These are phyloP conservation scores for Polyrhizophydium stewartii DNA, from an alignment of 371 early-diverging fungal genomes.

Conservation along the genomic window DNA sequence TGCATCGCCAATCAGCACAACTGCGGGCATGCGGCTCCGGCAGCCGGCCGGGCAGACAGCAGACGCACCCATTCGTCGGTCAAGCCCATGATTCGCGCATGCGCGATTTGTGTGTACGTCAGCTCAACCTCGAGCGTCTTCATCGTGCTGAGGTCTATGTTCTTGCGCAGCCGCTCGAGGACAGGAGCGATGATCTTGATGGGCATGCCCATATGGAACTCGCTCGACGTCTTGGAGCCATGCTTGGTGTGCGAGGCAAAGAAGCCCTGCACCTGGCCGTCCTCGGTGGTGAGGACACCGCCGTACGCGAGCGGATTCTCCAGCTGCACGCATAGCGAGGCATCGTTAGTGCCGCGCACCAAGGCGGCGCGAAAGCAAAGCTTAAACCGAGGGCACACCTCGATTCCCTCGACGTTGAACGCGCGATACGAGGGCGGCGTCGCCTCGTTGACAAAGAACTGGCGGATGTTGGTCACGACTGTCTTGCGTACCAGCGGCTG, in stretches of 20 bases:
- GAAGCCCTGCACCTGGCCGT: conserved; percentile 31
- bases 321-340: conserved; percentile 12
- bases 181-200: conserved; percentile 18
- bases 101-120: conserved; percentile 39
- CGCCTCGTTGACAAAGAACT: conserved; percentile 30
- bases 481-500: conserved; percentile 36
- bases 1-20: no score
- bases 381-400: conserved; percentile 1
- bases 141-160: not conserved
- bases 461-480: conserved; percentile 37
- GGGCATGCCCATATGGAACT: conserved; percentile 33
- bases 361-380: not conserved
- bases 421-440: conserved; percentile 32
- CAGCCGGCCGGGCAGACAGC: no score
- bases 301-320: conserved; percentile 34
- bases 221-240: conserved; percentile 23
- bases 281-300: conserved; percentile 29
- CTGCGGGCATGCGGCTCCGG: no score
- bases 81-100: conserved; percentile 31
- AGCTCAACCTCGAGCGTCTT: conserved; percentile 32
- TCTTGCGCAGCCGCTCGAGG: conserved; percentile 3
- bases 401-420: conserved; percentile 29
- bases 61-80: conserved; percentile 30
- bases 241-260: conserved; percentile 30
- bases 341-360: not conserved